Base-by-base conservation (phyloP, 2,329 filamentous ascomycete genomes). In the Amesomyces nigricolor region DNA sequence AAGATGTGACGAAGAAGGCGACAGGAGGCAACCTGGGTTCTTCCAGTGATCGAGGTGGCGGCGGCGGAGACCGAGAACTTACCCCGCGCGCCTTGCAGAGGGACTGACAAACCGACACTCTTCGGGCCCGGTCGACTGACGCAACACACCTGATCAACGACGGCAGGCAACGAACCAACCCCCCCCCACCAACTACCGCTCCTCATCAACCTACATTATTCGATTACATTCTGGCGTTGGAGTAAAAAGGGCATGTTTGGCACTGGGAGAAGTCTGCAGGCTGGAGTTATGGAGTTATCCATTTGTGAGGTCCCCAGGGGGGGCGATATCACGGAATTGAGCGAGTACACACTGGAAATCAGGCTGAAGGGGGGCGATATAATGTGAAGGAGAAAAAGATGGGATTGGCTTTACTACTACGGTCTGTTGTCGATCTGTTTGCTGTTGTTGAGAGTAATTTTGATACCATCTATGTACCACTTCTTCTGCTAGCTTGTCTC, bases 41-140 rank as follows among this genome's bases (percentile, higher is more conserved):
- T 10, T 53, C 57, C 2, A 35, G 48, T 6, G 54, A 60, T 39
- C 53, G 58, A 10, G 51, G 50, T 13, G 51, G 57, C 17, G 44
- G 47, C 13, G 51, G 48, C 44, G 56, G 58, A 16, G 55, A 53
- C 19, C 56, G 32, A 19, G 54, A 62, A n/a, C 47, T 46, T 9
- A 59, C 58, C 47, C 53, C 62, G n/a, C 56, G 54, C 26, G 13
- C n/a, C 4, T 53, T 22, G 39, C 7, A 4, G 7, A 32, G 5
- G 51, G 11, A 35, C 32, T 9, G 11, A 35, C 6, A 13, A 35
- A 35, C 32, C 9, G 11, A 35, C 32, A 13, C 32, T 5, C 11
- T 2, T 35, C 32, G 32, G 11, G 7, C 32, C 22, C 6, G 22
- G 22, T 35, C 32, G 11, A 35, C 32, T 9, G 32, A 35, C 32